These are phyloP conservation scores for Pleurotus eryngii DNA, from an alignment of 768 basidiomycete species.

Conservation along the genomic window DNA sequence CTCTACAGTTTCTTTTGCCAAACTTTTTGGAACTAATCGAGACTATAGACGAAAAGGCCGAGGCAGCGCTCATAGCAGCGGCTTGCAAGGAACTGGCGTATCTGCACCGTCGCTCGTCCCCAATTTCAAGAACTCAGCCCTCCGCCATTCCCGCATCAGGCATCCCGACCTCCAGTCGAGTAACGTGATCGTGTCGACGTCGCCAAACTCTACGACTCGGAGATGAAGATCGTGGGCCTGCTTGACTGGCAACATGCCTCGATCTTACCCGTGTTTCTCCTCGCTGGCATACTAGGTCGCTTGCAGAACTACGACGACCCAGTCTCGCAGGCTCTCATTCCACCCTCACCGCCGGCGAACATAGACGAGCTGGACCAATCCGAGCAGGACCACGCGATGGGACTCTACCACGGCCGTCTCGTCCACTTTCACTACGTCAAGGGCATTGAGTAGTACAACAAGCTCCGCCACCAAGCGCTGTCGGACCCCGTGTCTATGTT, in stretches of 20 bases:
- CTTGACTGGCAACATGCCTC: constrained; percentile 56
- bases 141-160: constrained; percentile 45
- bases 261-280: constrained; percentile 51
- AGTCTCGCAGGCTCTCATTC: constrained; percentile 32
- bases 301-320: constrained; percentile 47
- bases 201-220: constrained; percentile 43
- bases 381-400: constrained; percentile 26
- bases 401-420: constrained; percentile 42
- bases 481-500: constrained; percentile 33
- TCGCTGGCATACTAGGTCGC: constrained; percentile 37
- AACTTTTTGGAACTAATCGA: constrained; percentile 22
- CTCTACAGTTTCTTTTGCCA: constrained; percentile 25
- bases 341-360: constrained; percentile 42
- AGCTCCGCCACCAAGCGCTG: constrained; percentile 36
- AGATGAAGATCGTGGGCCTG: constrained; percentile 35
- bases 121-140: constrained; percentile 24
- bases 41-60: constrained; percentile 38
- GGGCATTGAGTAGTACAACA: constrained; percentile 42
- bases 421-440: constrained; percentile 48
- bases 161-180: constrained; percentile 48
- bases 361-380: constrained; percentile 36
- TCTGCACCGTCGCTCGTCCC: constrained; percentile 46
- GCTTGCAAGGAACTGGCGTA: constrained; percentile 49
- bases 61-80: constrained; percentile 38
- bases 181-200: constrained; percentile 47